A percentile compares a stretch with the other conserved stretches of the same genome.
phyloP scores from a whole-genome alignment of 495 filamentous ascomycete species.

The Viridothelium virens region DNA sequence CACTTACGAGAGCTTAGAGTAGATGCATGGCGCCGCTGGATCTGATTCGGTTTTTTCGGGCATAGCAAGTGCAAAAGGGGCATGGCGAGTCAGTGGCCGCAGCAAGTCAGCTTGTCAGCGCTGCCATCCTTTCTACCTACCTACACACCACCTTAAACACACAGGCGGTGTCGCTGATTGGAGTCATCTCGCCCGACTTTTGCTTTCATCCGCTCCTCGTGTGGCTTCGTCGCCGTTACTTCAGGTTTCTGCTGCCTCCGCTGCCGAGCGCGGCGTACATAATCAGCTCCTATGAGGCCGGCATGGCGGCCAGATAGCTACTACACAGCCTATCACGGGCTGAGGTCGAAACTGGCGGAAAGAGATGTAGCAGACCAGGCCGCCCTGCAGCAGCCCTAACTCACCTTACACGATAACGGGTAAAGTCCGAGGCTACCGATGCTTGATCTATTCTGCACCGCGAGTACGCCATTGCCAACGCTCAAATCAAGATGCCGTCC shows the following conservation, averaged over 20 bases:
- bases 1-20: neutral
- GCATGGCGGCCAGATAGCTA: neutral
- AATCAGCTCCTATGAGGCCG: neutral
- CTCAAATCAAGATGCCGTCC: neutral
- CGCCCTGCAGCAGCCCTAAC: constrained; percentile 3
- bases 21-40: neutral
- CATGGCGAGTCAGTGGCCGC: constrained; percentile 8
- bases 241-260: neutral
- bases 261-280: neutral
- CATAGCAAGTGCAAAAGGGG: neutral
- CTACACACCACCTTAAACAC: neutral
- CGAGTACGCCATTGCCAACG: neutral
- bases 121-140: neutral
- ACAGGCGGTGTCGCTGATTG: neutral
- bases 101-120: constrained; percentile 10
- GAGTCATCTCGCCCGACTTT: neutral
- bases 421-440: neutral
- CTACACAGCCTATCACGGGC: constrained; percentile 3
- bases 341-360: neutral
- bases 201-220: neutral
- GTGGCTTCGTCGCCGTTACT: neutral
- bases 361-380: neutral
- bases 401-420: neutral
- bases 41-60: constrained; percentile 1
- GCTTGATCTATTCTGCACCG: neutral